phyloP scores from a whole-genome alignment of 139 green algal species.

The Limnomonas spitsbergensis region DNA sequence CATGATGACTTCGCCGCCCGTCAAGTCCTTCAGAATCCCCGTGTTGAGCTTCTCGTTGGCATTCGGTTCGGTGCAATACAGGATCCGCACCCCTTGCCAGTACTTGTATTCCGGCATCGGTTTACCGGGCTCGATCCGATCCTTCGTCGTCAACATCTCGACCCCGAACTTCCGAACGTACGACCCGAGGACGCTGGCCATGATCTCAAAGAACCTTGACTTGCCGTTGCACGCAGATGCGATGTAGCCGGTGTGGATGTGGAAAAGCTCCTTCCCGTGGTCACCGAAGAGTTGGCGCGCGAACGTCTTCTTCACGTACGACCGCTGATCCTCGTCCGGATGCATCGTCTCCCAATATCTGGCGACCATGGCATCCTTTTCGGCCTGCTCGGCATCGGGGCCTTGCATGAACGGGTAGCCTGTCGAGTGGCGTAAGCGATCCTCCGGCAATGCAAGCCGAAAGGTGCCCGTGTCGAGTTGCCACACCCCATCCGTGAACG shows the following conservation, averaged over 20 bases:
- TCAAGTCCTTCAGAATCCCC: conserved; percentile 13
- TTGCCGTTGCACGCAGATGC: conserved; percentile 8
- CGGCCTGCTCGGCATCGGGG: neutral
- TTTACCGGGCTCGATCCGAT: neutral
- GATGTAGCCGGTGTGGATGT: conserved; percentile 2
- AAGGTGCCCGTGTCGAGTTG: neutral
- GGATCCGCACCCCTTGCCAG: neutral
- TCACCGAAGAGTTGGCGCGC: conserved; percentile 1
- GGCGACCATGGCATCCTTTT: neutral
- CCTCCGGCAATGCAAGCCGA: neutral
- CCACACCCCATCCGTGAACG: conserved; percentile 13
- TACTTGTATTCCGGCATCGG: conserved; percentile 9
- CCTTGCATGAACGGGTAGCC: neutral
- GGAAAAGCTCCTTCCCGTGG: neutral
- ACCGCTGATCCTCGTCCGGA: conserved; percentile 1
- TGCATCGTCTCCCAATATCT: conserved; percentile 2
- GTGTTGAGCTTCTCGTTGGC: neutral
- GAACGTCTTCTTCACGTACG: neutral
- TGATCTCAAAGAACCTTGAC: conserved; percentile 12
- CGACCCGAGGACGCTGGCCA: neutral
- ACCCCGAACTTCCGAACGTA: conserved; percentile 5
- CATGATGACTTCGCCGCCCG: conserved; percentile 7
- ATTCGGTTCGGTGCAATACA: conserved; percentile 20
- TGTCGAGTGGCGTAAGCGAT: neutral
- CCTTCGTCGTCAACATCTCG: neutral